phyloP scores from a whole-genome alignment of 345 rosid genomes.

The Euphorbia lathyris region DNA sequence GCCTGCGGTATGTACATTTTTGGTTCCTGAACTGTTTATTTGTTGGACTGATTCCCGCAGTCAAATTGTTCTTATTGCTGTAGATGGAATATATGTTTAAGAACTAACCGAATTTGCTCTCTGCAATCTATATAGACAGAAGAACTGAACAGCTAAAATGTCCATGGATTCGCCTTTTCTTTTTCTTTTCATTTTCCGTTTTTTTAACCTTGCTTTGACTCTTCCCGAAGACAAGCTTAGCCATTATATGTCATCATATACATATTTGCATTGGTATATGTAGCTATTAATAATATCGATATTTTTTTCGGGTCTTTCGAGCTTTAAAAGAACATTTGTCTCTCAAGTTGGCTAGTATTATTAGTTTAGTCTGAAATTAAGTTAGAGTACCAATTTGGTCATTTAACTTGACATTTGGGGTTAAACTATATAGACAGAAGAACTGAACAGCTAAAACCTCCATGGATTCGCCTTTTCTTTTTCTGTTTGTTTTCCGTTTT shows the following conservation, averaged over 20 bases:
- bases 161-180: neutral
- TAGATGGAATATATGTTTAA: constrained; percentile 3
- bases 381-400: too few species aligned
- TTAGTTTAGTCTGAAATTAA: too few species aligned
- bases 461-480: neutral
- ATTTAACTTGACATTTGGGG: too few species aligned
- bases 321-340: too few species aligned
- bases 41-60: neutral
- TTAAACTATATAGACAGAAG: neutral
- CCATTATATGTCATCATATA: too few species aligned
- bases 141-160: neutral
- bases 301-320: too few species aligned
- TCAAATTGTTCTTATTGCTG: neutral
- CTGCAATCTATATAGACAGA: neutral
- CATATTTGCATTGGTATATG: too few species aligned
- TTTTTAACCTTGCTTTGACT: neutral
- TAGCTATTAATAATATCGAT: too few species aligned
- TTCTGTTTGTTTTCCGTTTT: neutral
- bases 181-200: neutral
- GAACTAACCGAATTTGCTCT: neutral
- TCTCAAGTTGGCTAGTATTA: too few species aligned
- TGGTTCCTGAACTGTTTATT: neutral
- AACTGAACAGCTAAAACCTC: neutral
- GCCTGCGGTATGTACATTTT: neutral
- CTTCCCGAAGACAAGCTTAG: too few species aligned